Conservation (phyloP, 371 early-diverging fungal species). For the Actinomortierella wolfii region DNA sequence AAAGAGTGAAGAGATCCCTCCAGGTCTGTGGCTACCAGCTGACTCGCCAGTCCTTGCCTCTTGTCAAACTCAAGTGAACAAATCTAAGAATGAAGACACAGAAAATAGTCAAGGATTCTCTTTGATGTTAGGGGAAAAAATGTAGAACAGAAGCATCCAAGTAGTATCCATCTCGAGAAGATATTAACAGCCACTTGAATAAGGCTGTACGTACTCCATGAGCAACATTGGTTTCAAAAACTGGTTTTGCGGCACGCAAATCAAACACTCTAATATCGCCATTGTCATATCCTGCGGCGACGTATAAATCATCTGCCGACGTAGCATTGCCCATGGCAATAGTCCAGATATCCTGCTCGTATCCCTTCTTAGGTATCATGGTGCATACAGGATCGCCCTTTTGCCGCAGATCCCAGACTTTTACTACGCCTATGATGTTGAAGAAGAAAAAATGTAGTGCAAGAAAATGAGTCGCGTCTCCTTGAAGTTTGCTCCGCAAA, state of each 20-base stretch:
- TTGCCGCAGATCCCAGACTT: slow-evolving; percentile 84
- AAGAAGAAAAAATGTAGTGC: too few species aligned
- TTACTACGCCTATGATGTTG: slow-evolving; percentile 57
- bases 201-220: slow-evolving; percentile 60
- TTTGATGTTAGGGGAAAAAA: background rate
- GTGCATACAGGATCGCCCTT: slow-evolving; percentile 66
- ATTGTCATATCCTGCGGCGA: slow-evolving; percentile 82
- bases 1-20: slow-evolving; percentile 49
- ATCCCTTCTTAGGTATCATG: slow-evolving; percentile 57
- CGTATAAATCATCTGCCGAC: slow-evolving; percentile 55
- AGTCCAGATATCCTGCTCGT: slow-evolving; percentile 73
- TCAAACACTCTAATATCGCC: slow-evolving; percentile 81
- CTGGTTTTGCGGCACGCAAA: slow-evolving; percentile 52
- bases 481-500: too few species aligned
- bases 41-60: slow-evolving; percentile 46
- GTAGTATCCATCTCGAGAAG: too few species aligned
- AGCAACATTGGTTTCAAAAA: slow-evolving; percentile 76
- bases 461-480: too few species aligned
- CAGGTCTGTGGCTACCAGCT: slow-evolving; percentile 57
- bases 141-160: too few species aligned
- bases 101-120: background rate
- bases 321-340: slow-evolving; percentile 70
- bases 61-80: slow-evolving; percentile 68
- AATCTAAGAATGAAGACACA: slow-evolving; percentile 51
- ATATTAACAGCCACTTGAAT: too few species aligned